phyloP scores from a whole-genome alignment of 495 filamentous ascomycete species.

The Astrothelium macrocarpum region DNA sequence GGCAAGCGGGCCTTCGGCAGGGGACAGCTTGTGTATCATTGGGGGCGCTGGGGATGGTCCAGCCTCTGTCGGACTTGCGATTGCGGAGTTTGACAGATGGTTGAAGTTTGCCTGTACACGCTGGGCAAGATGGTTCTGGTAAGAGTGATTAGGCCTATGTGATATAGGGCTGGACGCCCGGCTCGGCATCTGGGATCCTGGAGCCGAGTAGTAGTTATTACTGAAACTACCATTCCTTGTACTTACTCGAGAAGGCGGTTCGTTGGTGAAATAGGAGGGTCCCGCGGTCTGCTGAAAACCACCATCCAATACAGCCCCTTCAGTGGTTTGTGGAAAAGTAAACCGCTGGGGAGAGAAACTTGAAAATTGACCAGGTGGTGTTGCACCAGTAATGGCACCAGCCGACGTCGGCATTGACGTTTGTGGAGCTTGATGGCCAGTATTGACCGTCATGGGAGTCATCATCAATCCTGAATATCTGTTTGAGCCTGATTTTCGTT shows the following conservation, averaged over 20 bases:
- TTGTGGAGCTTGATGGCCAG: slow-evolving; percentile 10
- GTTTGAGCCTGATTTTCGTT: slow-evolving; percentile 48
- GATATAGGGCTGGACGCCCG: slow-evolving; percentile 40
- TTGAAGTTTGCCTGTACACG: slow-evolving; percentile 1
- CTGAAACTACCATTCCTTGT: neutral
- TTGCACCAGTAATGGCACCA: neutral
- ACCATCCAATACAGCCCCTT: neutral
- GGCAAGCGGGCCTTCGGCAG: slow-evolving; percentile 65
- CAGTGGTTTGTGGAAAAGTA: neutral
- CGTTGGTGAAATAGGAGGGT: neutral
- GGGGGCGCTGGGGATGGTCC: slow-evolving; percentile 26
- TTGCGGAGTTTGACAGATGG: neutral
- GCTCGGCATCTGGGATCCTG: slow-evolving; percentile 51
- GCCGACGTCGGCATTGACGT: neutral
- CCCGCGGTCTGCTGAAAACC: neutral
- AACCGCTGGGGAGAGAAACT: neutral
- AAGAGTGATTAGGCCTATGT: neutral
- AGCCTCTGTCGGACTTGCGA: neutral
- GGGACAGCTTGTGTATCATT: slow-evolving; percentile 68
- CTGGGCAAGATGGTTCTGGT: neutral
- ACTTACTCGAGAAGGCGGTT: neutral
- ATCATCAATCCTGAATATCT: slow-evolving; percentile 50
- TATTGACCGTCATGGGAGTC: slow-evolving; percentile 47
- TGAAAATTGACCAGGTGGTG: neutral
- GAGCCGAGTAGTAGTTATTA: slow-evolving; percentile 48